A percentile compares a stretch with the other conserved stretches of the same genome.
Conservation (phyloP, 208 protist species). For the Acanthamoeba castellanii region DNA sequence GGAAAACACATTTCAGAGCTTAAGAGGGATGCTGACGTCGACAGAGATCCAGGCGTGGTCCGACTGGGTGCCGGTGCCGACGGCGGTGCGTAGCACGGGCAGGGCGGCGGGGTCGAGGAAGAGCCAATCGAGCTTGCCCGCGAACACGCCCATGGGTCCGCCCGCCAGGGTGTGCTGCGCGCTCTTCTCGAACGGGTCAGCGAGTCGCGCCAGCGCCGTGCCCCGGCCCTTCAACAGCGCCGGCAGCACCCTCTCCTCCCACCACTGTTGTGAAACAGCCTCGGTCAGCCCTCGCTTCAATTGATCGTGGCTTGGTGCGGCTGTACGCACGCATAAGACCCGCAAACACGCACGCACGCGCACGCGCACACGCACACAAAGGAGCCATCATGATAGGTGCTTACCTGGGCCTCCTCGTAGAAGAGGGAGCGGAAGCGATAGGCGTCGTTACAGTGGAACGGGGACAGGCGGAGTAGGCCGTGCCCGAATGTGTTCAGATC, state of each 20-base stretch:
- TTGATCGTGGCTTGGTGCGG: too few relatives aligned
- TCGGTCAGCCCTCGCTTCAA: too few relatives aligned
- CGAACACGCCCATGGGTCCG: neutral
- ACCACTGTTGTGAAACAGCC: neutral
- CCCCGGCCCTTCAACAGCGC: neutral
- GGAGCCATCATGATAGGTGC: neutral
- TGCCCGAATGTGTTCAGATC: constrained; percentile 38
- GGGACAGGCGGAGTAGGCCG: constrained; percentile 1
- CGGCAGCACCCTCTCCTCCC: neutral
- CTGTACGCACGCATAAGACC: too few relatives aligned
- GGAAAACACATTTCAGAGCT: too few relatives aligned
- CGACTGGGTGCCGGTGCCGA: neutral
- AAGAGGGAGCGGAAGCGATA: neutral
- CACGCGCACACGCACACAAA: too few relatives aligned
- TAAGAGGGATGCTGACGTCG: neutral
- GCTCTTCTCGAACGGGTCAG: neutral
- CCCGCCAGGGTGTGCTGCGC: neutral
- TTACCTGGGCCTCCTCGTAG: neutral
- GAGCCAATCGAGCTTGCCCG: constrained; percentile 6
- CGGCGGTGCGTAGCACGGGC: neutral
- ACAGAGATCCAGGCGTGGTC: neutral
- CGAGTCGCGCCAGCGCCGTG: neutral
- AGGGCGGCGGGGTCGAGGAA: neutral
- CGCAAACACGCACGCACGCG: too few relatives aligned
- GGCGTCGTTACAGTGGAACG: constrained; percentile 23